Evolutionary conservation across 2,329 filamentous ascomycete genomes (phyloP).

Genomic region (Coniella lustricola): DNA sequence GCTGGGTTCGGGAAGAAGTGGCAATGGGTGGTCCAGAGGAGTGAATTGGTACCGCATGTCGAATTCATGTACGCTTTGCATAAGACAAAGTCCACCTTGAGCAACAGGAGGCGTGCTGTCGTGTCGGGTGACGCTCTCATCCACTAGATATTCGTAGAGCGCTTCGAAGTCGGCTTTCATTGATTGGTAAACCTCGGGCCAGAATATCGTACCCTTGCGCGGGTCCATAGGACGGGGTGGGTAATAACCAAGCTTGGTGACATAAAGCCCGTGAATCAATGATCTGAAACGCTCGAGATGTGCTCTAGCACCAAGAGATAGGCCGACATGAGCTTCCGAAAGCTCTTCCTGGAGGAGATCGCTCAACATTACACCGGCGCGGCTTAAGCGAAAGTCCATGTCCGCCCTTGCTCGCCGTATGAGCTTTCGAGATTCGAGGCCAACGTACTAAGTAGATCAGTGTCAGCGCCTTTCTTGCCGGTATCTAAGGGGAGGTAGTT

Average conservation of each 20-base stretch:
- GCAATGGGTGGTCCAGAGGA: slow-evolving; percentile 58
- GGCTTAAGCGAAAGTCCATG: slow-evolving; percentile 55
- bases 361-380: slow-evolving; percentile 52
- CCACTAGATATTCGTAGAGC: slow-evolving; percentile 65
- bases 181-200: slow-evolving; percentile 48
- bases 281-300: slow-evolving; percentile 69
- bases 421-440: slow-evolving; percentile 52
- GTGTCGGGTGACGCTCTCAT: slow-evolving; percentile 45
- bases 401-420: slow-evolving; percentile 57
- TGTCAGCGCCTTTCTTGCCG: slow-evolving; percentile 4
- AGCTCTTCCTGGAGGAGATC: slow-evolving; percentile 67
- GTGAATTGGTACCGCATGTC: slow-evolving; percentile 53
- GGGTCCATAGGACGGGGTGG: slow-evolving; percentile 48
- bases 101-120: slow-evolving; percentile 46
- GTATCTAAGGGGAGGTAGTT: neutral
- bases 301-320: slow-evolving; percentile 51
- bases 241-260: slow-evolving; percentile 62
- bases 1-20: slow-evolving; percentile 51
- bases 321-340: slow-evolving; percentile 57
- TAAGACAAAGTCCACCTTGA: slow-evolving; percentile 61
- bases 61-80: slow-evolving; percentile 62
- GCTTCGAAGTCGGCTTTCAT: slow-evolving; percentile 66
- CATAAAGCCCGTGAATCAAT: slow-evolving; percentile 61
- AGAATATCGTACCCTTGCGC: slow-evolving; percentile 39
- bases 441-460: slow-evolving; percentile 34